Percentiles rank a stretch among this genome's conserved stretches.
phyloP scores from a whole-genome alignment of 768 basidiomycete species.

The Mycena metata region DNA sequence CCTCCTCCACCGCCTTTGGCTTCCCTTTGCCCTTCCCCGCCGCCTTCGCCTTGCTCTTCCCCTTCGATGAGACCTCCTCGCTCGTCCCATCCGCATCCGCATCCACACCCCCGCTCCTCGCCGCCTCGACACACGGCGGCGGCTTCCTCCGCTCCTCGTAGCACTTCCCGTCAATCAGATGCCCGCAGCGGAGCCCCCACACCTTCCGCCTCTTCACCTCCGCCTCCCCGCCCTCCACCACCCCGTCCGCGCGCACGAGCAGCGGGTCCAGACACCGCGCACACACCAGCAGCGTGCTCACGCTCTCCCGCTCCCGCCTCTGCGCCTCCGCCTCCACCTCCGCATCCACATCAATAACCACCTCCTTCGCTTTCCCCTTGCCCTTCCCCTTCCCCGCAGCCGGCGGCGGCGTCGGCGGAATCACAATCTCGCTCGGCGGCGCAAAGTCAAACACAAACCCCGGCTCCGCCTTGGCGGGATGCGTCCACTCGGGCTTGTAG shows the following conservation, averaged over 20 bases:
- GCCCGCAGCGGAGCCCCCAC: slow-evolving; percentile 84
- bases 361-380: slow-evolving; percentile 30
- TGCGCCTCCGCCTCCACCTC: slow-evolving; percentile 55
- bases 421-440: slow-evolving; percentile 51
- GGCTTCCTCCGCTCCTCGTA: slow-evolving; percentile 70
- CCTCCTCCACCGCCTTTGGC: slow-evolving; percentile 48
- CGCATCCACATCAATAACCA: slow-evolving; percentile 62
- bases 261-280: slow-evolving; percentile 77
- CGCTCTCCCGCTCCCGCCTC: slow-evolving; percentile 39
- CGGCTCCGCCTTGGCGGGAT: slow-evolving; percentile 65
- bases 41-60: slow-evolving; percentile 24
- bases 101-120: neutral
- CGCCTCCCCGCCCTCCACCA: slow-evolving; percentile 56
- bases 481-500: slow-evolving; percentile 75
- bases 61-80: slow-evolving; percentile 3
- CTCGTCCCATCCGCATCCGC: neutral
- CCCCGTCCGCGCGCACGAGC: slow-evolving; percentile 63
- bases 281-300: slow-evolving; percentile 70
- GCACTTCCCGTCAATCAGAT: slow-evolving; percentile 85
- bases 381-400: slow-evolving; percentile 41
- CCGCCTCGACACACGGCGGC: slow-evolving; percentile 9
- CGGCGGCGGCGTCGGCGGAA: slow-evolving; percentile 5
- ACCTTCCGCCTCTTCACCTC: slow-evolving; percentile 64
- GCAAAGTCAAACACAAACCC: slow-evolving; percentile 81
- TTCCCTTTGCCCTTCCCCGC: slow-evolving; percentile 53